Evolutionary conservation across 768 basidiomycete species (phyloP).

Genomic region (Boletus rufocinnamomeus): DNA sequence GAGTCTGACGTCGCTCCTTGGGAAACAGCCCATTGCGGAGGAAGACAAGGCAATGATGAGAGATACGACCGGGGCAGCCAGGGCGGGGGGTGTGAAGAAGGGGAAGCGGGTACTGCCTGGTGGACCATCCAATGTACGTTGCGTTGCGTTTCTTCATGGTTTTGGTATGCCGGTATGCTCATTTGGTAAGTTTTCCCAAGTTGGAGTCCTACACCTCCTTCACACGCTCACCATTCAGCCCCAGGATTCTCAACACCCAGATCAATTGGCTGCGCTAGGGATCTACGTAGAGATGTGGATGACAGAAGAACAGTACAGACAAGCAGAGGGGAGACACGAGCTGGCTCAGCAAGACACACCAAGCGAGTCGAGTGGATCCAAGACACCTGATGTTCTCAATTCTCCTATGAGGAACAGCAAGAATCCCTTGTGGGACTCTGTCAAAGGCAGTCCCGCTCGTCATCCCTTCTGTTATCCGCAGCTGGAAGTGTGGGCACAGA

Average conservation of each 20-base stretch:
- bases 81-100: no score
- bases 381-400: conserved; percentile 41
- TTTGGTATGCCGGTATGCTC: no score
- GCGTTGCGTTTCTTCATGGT: no score
- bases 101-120: no score
- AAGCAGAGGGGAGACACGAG: conserved; percentile 59
- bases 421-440: conserved; percentile 67
- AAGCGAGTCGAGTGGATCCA: conserved; percentile 44
- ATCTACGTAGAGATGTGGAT: conserved; percentile 82
- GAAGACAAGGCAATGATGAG: no score
- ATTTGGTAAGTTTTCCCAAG: conserved; percentile 52
- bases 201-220: conserved; percentile 9
- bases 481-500: no score
- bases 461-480: conserved; percentile 45
- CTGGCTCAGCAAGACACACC: conserved; percentile 70
- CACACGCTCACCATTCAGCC: conserved; percentile 49
- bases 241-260: conserved; percentile 75
- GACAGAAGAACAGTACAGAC: conserved; percentile 69
- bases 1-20: no score
- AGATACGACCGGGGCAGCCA: no score
- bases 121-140: no score
- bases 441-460: conserved; percentile 44
- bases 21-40: no score
- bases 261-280: conserved; percentile 64
- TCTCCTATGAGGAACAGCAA: conserved; percentile 54